Percentiles rank a stretch among this genome's conserved stretches.
phyloP scores from a whole-genome alignment of 164 flowering plant genomes.

The Piper betle region DNA sequence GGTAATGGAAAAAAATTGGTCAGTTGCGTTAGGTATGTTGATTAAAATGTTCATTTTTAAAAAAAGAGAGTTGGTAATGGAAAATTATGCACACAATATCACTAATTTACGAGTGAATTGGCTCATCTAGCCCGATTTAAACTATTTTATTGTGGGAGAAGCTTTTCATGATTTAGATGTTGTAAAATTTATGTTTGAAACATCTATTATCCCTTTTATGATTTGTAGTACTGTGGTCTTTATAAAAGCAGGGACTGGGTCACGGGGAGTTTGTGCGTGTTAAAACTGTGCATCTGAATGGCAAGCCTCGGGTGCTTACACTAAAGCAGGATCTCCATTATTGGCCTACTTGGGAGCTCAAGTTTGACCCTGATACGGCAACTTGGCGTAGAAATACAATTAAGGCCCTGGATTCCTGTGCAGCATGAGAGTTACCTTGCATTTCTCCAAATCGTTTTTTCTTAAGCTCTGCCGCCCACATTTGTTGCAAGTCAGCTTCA shows the following conservation, averaged over 20 bases:
- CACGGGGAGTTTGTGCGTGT: slow-evolving; percentile 84
- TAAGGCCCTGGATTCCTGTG: slow-evolving; percentile 31
- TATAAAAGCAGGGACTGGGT: slow-evolving; percentile 40
- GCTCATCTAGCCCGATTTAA: too few species aligned
- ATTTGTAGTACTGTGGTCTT: not conserved
- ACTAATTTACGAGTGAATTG: too few species aligned
- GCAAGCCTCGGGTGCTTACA: slow-evolving; percentile 80
- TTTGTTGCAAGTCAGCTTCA: not conserved
- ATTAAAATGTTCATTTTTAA: too few species aligned
- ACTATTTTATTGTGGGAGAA: too few species aligned
- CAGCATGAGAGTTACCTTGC: slow-evolving; percentile 5
- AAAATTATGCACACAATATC: too few species aligned
- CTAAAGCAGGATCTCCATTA: slow-evolving; percentile 90
- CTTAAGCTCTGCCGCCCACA: not conserved
- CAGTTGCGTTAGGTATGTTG: too few species aligned
- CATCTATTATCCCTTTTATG: not conserved
- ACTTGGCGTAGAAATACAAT: slow-evolving; percentile 60
- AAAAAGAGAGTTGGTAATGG: too few species aligned
- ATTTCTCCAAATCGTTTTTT: not conserved
- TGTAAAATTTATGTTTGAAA: too few species aligned
- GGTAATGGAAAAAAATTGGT: too few species aligned
- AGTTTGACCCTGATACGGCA: slow-evolving; percentile 59
- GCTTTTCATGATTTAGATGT: too few species aligned
- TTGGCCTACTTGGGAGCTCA: slow-evolving; percentile 93
- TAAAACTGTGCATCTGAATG: slow-evolving; percentile 73